Evolutionary conservation across 495 filamentous ascomycete species (phyloP).

Genomic region (Talaromyces thailandensis): DNA sequence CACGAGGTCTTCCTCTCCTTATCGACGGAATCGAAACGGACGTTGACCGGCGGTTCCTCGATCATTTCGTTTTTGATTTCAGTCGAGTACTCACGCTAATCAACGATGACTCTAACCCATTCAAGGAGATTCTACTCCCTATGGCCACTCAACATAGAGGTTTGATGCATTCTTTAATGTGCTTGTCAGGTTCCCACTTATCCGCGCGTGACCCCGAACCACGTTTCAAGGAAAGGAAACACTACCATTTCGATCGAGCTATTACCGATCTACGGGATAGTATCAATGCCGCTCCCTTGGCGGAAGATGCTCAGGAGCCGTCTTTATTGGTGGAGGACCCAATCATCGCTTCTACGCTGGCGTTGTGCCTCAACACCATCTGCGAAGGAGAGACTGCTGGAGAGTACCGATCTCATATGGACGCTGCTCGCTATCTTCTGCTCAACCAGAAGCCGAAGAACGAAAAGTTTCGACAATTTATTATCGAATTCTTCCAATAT

Average conservation of each 20-base stretch:
- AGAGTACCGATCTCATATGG: conserved; percentile 73
- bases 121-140: conserved; percentile 79
- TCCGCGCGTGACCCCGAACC: conserved; percentile 39
- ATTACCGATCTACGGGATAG: conserved; percentile 38
- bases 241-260: conserved; percentile 38
- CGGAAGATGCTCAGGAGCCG: conserved; percentile 15
- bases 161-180: conserved; percentile 88
- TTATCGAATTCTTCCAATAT: conserved; percentile 90
- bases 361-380: conserved; percentile 72
- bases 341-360: conserved; percentile 72
- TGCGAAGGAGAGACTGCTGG: conserved; percentile 69
- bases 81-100: conserved; percentile 76
- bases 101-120: conserved; percentile 78
- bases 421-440: conserved; percentile 67
- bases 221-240: conserved; percentile 34
- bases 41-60: conserved; percentile 73
- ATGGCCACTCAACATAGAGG: conserved; percentile 77
- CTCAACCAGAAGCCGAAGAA: conserved; percentile 47
- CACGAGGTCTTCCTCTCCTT: conserved; percentile 63
- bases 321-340: conserved; percentile 40
- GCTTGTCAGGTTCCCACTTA: conserved; percentile 76
- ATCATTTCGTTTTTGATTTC: conserved; percentile 76
- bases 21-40: conserved; percentile 82
- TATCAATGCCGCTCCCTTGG: conserved; percentile 25
- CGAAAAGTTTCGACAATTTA: conserved; percentile 64